Conservation (phyloP, 345 rosid genomes). For the Raphanus sativus region DNA sequence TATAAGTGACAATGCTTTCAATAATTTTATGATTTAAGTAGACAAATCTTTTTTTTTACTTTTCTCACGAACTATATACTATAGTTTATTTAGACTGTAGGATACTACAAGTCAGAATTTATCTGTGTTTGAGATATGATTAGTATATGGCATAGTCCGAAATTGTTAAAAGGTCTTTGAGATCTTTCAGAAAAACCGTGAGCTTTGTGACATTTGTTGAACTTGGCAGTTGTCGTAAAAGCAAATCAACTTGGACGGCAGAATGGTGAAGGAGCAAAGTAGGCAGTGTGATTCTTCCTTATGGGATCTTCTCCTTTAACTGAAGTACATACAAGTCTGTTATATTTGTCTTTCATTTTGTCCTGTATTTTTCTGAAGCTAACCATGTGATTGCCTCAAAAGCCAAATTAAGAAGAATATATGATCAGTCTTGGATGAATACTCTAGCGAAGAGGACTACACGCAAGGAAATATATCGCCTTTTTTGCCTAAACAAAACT, state of each 20-base stretch:
- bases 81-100: no score
- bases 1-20: no score
- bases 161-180: no score
- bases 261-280: slow-evolving; percentile 13
- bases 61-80: no score
- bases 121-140: no score
- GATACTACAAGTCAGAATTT: no score
- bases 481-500: slow-evolving; percentile 6
- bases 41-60: no score
- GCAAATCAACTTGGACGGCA: not conserved
- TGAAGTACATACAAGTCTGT: slow-evolving; percentile 22
- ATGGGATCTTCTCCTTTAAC: slow-evolving; percentile 12
- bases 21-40: no score
- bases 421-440: slow-evolving; percentile 34
- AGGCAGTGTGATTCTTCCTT: slow-evolving; percentile 1
- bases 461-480: slow-evolving; percentile 15
- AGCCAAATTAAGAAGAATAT: slow-evolving; percentile 26
- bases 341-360: not conserved
- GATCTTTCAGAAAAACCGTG: no score
- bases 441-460: slow-evolving; percentile 26
- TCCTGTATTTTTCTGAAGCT: not conserved
- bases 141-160: no score
- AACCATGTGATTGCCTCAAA: slow-evolving; percentile 22
- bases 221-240: no score
- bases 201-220: no score